Base-by-base conservation (phyloP, 2,329 filamentous ascomycete genomes). In the Grosmannia huntii region DNA sequence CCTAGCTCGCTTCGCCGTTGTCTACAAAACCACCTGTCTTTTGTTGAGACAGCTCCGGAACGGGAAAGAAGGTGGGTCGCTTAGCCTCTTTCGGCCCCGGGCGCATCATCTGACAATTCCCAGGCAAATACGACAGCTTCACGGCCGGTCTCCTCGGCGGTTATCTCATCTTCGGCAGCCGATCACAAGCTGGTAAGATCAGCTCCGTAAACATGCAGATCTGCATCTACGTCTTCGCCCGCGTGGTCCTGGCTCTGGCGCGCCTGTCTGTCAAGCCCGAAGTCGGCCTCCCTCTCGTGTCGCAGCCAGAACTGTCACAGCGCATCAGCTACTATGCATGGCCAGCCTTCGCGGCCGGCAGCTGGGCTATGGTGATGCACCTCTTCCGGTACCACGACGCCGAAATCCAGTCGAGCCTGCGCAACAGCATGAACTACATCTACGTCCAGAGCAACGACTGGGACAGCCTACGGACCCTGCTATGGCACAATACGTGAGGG, bases 401-500 rank as follows among this genome's bases (percentile, higher is more conserved):
- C 66, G 89, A 88, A 59, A 80, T 99, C 68, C 94, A 96, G 78
- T 83, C 85, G 60, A 96, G 91, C 71, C 74, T 99, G 77, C 82
- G 90, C 70, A 91, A 85, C 73, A 96, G 90, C 75, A 99, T 99
- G 94, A 89, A 83, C 66, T 99, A 99, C 69, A 96, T 99, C 77
- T 99, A 92, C 70, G 79, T 83, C 60, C 87, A 97, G 71, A 90
- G 88, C 63, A 87, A 96, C 67, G 79, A 87, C 60, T 99, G 92
- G 90, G 87, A 95, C 68, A 87, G 86, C 46, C 76, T 96, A 68
- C 77, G 86, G 70, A 97, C 86, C 64, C 84, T 97, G 66, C 67
- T 96, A 23, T 86, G 89, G 80, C 87, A 96, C 71, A 97, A 97
- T 65, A 83, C 83, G 68, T 85, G 65, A 64, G 58, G 5, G 44